Conservation (phyloP, 768 basidiomycete genomes). For the Chlorophyllum brunneum region DNA sequence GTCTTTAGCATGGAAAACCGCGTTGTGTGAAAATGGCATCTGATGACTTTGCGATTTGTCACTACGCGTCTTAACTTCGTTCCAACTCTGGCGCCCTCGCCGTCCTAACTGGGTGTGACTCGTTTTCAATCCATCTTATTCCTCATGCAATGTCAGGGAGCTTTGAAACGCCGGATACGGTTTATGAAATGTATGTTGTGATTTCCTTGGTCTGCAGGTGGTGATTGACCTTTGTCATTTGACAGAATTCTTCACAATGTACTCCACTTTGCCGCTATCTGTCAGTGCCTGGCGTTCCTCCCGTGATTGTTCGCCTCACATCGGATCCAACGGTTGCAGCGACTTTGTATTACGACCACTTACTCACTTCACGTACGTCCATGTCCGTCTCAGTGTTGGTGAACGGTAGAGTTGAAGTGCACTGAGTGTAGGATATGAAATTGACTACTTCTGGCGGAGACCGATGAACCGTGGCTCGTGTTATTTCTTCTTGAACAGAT, state of each 20-base stretch:
- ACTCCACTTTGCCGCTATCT: background rate
- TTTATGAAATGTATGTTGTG: background rate
- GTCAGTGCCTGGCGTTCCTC: background rate
- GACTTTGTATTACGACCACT: slow-evolving; percentile 36
- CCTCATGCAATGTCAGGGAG: background rate
- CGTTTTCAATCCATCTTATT: background rate
- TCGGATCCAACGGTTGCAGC: slow-evolving; percentile 18
- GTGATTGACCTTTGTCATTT: background rate
- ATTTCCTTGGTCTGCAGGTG: background rate
- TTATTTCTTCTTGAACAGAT: slow-evolving; percentile 49
- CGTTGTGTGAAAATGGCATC: too few relatives aligned
- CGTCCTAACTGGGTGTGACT: too few relatives aligned
- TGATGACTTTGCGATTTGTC: too few relatives aligned
- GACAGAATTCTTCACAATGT: background rate
- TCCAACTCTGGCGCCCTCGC: too few relatives aligned
- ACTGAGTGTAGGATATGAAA: slow-evolving; percentile 31
- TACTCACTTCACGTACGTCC: slow-evolving; percentile 30
- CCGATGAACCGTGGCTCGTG: slow-evolving; percentile 34
- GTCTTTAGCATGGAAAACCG: too few relatives aligned
- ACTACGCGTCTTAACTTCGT: too few relatives aligned
- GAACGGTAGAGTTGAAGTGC: background rate
- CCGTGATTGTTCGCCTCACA: background rate
- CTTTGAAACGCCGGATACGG: background rate
- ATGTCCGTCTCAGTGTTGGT: too few relatives aligned
- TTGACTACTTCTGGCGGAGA: slow-evolving; percentile 41